Evolutionary conservation across 495 filamentous ascomycete species (phyloP), one percentile per base, ranked within the genome.

Genomic region (Cudoniella acicularis): DNA sequence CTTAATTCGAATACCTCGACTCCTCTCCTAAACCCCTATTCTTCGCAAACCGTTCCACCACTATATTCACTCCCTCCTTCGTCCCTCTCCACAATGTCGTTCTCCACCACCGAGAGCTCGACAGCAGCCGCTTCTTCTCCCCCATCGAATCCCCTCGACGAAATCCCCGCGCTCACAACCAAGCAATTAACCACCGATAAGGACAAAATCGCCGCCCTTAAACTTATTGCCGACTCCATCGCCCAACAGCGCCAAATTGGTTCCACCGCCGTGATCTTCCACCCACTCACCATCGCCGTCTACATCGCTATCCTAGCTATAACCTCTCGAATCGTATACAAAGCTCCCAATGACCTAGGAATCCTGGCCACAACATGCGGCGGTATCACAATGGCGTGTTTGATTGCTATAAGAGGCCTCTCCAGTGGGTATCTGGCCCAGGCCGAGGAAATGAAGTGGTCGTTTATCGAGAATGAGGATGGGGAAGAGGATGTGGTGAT

Each of bases 181-280:
- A 59, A 53, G 43, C 56, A 49, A 41, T 46, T 66, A 56, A 60
- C 67, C 2, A 56, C 65, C 21, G 55, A 70, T 4, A 52, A 64
- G 30, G 77, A 83, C 55, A 69, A 72, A 46, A 63, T 73, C 40
- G 60, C 73, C 13, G 74, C 79, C 3, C 71, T 85, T 17, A 71
- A 72, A 30, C 77, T 86, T 10, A 72, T 86, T 55, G 72, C 83
- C 11, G 75, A 82, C 69, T 80, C 78, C 41, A 73, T 90, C 51
- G 83, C 84, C 13, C 83, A 89, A 62, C 84, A 88, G 62, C 80
- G 84, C 22, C 79, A 85, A 64, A 23, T 71, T 4, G 77, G 85
- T n/a, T 72, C 77, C 11, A 66, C 64, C 8, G 64, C 75, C 49
- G 64, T 90, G 8, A 70, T 89, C 41, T 73, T 75, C 57, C 76